Evolutionary conservation across 225 moss, liverwort and hornwort species (phyloP).

Genomic region (Polytrichum commune): DNA sequence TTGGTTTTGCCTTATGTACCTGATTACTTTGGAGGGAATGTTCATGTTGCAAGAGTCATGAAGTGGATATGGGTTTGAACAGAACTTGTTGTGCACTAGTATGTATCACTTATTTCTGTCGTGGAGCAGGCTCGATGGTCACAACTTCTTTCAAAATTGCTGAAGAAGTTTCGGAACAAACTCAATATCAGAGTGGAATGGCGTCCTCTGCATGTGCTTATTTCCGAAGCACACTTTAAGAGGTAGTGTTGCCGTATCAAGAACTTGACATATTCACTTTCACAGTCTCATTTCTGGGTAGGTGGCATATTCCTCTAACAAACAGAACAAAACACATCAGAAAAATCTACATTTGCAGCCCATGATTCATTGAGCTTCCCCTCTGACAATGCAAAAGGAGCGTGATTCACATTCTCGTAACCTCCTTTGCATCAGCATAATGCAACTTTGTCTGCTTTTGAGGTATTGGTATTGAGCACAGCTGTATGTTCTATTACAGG

Average conservation of each 20-base stretch:
- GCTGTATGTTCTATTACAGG: conserved; percentile 42
- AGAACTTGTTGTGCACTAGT: not conserved
- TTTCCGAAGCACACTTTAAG: conserved; percentile 86
- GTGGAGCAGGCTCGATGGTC: conserved; percentile 85
- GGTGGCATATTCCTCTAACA: too few species aligned
- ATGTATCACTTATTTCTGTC: conserved; percentile 3
- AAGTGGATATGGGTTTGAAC: not conserved
- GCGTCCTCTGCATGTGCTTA: conserved; percentile 72
- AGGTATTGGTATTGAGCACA: conserved; percentile 7
- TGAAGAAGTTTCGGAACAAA: conserved; percentile 74
- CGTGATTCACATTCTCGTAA: too few species aligned
- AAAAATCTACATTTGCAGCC: not conserved
- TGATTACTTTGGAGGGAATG: not conserved
- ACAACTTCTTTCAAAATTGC: conserved; percentile 64
- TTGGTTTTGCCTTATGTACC: conserved; percentile 13
- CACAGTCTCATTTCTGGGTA: too few species aligned
- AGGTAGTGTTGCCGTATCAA: conserved; percentile 36
- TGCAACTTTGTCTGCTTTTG: too few species aligned
- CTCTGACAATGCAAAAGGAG: not conserved
- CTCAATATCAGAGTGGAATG: conserved; percentile 72
- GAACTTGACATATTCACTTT: too few species aligned
- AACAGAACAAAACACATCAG: too few species aligned
- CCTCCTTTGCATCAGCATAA: too few species aligned
- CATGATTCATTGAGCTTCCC: not conserved
- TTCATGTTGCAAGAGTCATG: not conserved